Evolutionary conservation across 129 eudicot genomes (phyloP).

Genomic region (Arctium minus): DNA sequence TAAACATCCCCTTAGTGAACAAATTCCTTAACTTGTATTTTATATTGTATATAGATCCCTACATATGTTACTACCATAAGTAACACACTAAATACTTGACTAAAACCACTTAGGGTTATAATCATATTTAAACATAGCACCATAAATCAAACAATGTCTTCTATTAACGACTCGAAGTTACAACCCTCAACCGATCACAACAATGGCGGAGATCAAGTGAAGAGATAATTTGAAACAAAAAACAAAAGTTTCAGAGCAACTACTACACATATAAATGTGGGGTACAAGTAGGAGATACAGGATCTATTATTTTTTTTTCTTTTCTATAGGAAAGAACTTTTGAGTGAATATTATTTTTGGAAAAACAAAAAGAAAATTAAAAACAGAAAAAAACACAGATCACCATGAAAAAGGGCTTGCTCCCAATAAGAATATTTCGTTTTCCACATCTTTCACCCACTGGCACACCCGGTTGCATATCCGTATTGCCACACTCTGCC

Average conservation of each 20-base stretch:
- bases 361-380: neutral
- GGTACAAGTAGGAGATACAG: neutral
- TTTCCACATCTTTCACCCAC: slow-evolving; percentile 95
- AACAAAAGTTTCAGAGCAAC: neutral
- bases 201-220: neutral
- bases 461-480: slow-evolving; percentile 86
- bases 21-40: neutral
- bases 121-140: neutral
- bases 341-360: neutral
- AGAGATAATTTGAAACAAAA: neutral
- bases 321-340: neutral
- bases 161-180: neutral
- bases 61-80: neutral
- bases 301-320: neutral
- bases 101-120: neutral
- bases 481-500: slow-evolving; percentile 84
- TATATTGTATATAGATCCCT: no score
- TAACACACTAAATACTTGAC: neutral
- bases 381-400: slow-evolving; percentile 15
- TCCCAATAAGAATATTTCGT: slow-evolving; percentile 87
- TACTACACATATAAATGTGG: neutral
- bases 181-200: neutral
- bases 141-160: neutral
- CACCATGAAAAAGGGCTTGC: slow-evolving; percentile 97
- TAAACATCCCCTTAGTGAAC: neutral